phyloP scores from a whole-genome alignment of 2,329 filamentous ascomycete genomes.

The Bipolaris zeicola region DNA sequence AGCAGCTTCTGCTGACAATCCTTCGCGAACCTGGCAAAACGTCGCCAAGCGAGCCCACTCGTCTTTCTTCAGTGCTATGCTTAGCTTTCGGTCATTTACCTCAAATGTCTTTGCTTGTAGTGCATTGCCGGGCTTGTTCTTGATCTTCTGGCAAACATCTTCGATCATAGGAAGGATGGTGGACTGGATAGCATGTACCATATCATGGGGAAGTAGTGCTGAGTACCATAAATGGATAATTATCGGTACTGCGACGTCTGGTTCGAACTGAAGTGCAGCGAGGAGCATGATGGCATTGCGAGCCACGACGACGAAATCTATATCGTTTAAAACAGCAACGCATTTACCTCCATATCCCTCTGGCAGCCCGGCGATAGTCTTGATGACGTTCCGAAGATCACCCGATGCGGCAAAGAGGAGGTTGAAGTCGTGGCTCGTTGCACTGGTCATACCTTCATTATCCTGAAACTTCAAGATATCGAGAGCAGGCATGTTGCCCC shows the following conservation, averaged over 20 bases:
- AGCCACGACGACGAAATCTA: conserved; percentile 46
- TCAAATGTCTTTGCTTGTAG: neutral
- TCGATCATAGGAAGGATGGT: neutral
- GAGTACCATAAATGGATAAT: conserved; percentile 58
- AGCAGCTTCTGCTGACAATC: neutral
- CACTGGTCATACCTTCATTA: conserved; percentile 31
- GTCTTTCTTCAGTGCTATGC: neutral
- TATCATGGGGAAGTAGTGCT: conserved; percentile 34
- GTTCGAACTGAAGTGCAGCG: conserved; percentile 29
- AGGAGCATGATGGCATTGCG: conserved; percentile 52
- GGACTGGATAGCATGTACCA: neutral
- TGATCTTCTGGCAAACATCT: neutral
- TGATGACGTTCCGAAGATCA: conserved; percentile 53
- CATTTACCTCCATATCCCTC: conserved; percentile 29
- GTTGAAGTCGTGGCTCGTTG: conserved; percentile 19
- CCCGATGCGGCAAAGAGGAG: conserved; percentile 54
- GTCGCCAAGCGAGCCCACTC: neutral
- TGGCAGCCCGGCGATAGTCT: conserved; percentile 47
- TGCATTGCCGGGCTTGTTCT: neutral
- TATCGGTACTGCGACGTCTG: conserved; percentile 30
- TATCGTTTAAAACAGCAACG: conserved; percentile 49
- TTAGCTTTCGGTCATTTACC: neutral
- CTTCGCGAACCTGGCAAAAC: neutral
- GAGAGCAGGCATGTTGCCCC: neutral
- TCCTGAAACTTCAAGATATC: conserved; percentile 45